A percentile compares a stretch with the other conserved stretches of the same genome.
Conservation (phyloP, 139 green algal species). For the Coelastrella sp. region DNA sequence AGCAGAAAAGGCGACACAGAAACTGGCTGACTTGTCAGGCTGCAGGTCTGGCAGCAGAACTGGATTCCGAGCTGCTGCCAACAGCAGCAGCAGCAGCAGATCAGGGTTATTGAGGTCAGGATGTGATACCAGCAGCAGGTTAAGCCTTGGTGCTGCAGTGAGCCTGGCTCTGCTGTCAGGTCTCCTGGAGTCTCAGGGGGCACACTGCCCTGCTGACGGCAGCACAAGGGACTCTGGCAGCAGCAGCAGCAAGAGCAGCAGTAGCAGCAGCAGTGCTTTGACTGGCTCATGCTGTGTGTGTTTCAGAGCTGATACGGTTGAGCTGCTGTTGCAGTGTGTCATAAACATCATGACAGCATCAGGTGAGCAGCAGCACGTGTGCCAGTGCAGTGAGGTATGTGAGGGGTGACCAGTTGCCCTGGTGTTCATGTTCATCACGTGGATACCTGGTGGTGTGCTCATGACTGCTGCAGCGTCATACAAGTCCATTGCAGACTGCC, state of each 20-base stretch:
- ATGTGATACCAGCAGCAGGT: not conserved
- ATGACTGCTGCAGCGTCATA: too few species aligned
- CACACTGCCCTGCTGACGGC: not conserved
- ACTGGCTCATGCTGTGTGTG: too few species aligned
- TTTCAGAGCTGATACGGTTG: not conserved
- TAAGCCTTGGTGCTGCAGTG: not conserved
- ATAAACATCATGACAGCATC: not conserved
- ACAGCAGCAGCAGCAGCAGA: not conserved
- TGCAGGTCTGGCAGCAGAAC: not conserved
- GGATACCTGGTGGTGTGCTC: too few species aligned
- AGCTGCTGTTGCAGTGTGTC: not conserved
- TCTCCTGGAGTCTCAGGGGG: not conserved
- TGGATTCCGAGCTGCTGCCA: not conserved
- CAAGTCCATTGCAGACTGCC: too few species aligned
- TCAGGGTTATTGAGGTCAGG: not conserved
- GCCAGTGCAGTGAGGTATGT: too few species aligned
- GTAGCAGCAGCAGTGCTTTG: too few species aligned
- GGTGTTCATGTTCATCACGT: too few species aligned
- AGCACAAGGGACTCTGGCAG: slow-evolving; percentile 7
- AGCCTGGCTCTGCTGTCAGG: slow-evolving; percentile 7
- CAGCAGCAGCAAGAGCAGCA: slow-evolving; percentile 33
- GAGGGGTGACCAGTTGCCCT: too few species aligned
- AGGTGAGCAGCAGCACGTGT: not conserved
- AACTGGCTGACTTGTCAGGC: not conserved
- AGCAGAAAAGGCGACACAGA: not conserved